These are phyloP conservation scores for Talaromyces sp. DNA, from an alignment of 2,329 filamentous ascomycete species.

Conservation along the genomic window DNA sequence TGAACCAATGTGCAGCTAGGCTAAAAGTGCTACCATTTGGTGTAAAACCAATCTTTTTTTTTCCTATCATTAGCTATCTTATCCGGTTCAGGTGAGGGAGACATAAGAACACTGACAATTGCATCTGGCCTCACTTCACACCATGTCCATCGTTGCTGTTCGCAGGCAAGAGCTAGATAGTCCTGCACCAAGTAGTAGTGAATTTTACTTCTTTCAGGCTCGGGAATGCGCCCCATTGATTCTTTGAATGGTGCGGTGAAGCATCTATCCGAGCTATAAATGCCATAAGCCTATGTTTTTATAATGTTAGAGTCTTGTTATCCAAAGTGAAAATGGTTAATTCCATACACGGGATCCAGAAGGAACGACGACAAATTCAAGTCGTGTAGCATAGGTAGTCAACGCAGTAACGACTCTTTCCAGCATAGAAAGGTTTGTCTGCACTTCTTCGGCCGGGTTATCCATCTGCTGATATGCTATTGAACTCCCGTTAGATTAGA, in stretches of 20 bases:
- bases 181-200: slow-evolving; percentile 23
- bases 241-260: slow-evolving; percentile 28
- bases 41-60: slow-evolving; percentile 23
- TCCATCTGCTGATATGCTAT: background rate
- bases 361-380: background rate
- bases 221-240: slow-evolving; percentile 23
- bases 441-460: background rate
- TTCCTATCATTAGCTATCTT: background rate
- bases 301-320: background rate
- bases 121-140: slow-evolving; percentile 30
- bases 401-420: background rate
- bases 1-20: slow-evolving; percentile 24
- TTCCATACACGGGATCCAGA: background rate
- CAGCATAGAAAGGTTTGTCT: background rate
- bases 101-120: slow-evolving; percentile 13
- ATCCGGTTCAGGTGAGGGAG: too few species aligned
- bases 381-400: background rate
- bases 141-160: slow-evolving; percentile 29
- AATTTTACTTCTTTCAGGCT: slow-evolving; percentile 24
- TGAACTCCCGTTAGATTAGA: background rate
- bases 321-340: too few species aligned
- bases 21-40: slow-evolving; percentile 25
- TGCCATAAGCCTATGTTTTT: slow-evolving; percentile 18
- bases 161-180: slow-evolving; percentile 19
- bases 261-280: slow-evolving; percentile 21